phyloP scores from a whole-genome alignment of 768 basidiomycete species.

The Heimioporus sp. region DNA sequence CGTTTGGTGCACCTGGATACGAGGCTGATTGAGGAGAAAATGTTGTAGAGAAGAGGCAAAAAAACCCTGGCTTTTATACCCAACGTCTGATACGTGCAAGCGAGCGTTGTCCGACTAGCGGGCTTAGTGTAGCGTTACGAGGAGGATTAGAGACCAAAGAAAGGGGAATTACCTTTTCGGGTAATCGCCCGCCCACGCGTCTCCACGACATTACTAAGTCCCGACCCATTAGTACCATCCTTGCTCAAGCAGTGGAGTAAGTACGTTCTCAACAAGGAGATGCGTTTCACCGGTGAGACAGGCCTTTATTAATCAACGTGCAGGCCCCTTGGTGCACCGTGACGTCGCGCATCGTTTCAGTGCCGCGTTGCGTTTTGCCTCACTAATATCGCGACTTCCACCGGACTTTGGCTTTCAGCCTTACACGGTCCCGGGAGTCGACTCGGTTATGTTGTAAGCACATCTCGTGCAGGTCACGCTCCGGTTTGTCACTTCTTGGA shows the following conservation, averaged over 20 bases:
- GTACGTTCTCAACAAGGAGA: too few species aligned
- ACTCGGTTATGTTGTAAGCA: not conserved
- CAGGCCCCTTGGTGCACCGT: too few species aligned
- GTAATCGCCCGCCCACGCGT: conserved; percentile 22
- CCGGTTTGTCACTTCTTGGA: not conserved
- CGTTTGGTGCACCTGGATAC: not conserved
- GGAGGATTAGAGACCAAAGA: conserved; percentile 7
- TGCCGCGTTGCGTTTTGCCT: too few species aligned
- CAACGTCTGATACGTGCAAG: not conserved
- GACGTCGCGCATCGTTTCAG: too few species aligned
- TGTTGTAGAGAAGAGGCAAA: not conserved
- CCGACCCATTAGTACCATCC: not conserved
- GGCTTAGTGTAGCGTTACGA: conserved; percentile 1
- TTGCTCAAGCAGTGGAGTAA: too few species aligned
- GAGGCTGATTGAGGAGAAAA: conserved; percentile 1
- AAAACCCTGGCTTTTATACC: conserved; percentile 13
- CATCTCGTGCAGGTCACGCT: not conserved
- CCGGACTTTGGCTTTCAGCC: not conserved
- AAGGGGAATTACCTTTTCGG: conserved; percentile 20
- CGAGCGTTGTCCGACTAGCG: too few species aligned
- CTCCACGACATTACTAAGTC: conserved; percentile 14
- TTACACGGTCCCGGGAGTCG: not conserved
- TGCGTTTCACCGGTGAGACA: too few species aligned
- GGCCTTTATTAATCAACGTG: too few species aligned
- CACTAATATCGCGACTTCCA: too few species aligned